Conservation (phyloP, 2,329 filamentous ascomycete genomes). For the Neurospora crassa region DNA sequence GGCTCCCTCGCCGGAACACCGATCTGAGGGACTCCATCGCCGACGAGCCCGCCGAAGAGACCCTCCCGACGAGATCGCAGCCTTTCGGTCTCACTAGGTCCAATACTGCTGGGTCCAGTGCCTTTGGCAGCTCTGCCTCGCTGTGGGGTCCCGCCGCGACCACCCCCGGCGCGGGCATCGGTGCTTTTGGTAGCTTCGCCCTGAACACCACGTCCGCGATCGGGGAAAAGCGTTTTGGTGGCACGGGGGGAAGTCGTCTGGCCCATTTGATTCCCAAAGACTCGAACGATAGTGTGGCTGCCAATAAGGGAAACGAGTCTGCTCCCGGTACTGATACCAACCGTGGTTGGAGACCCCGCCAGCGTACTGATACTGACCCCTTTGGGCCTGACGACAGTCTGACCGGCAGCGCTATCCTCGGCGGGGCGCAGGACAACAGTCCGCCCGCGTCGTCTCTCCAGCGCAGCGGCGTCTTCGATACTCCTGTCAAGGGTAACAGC, state of each 20-base stretch:
- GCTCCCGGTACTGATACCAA: conserved; percentile 30
- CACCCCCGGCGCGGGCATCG: conserved; percentile 58
- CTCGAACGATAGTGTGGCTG: conserved; percentile 52
- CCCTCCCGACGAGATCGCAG: conserved; percentile 21
- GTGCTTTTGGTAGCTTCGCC: conserved; percentile 87
- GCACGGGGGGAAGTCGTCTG: conserved; percentile 71
- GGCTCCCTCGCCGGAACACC: conserved; percentile 44
- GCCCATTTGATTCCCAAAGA: conserved; percentile 79
- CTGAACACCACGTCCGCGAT: conserved; percentile 44
- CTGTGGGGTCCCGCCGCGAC: conserved; percentile 44
- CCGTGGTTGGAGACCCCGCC: conserved; percentile 48
- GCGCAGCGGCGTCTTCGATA: conserved; percentile 37
- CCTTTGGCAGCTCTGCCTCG: conserved; percentile 31
- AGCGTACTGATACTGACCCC: conserved; percentile 65
- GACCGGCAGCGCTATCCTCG: conserved; percentile 62
- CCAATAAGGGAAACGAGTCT: conserved; percentile 38
- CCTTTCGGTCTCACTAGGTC: conserved; percentile 42
- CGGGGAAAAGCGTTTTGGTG: conserved; percentile 66
- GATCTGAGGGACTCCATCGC: conserved; percentile 43
- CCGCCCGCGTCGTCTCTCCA: conserved; percentile 27
- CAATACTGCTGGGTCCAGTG: conserved; percentile 41
- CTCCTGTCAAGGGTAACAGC: conserved; percentile 43
- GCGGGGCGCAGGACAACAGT: conserved; percentile 64
- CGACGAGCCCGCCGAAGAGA: conserved; percentile 44
- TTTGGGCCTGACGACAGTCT: conserved; percentile 57